Base-by-base conservation (phyloP, 1,139 yeast genomes). In the Candida sanyaensis region DNA sequence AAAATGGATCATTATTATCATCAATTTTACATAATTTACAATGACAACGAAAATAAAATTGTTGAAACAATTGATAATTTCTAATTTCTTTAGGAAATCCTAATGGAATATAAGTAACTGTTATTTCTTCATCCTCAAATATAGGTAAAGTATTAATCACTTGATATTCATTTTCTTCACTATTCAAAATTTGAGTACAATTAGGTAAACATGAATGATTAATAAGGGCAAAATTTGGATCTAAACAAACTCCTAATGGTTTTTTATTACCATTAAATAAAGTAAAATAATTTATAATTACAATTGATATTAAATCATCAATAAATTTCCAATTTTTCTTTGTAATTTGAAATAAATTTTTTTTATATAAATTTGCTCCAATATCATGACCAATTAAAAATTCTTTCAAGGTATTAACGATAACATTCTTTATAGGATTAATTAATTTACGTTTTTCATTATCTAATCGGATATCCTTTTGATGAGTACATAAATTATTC, bases 161-260 rank as follows among this genome's bases (percentile, higher is more conserved):
- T 55, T 38, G 40, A 38, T 13, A 47, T 23, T 50, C 49, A n/a
- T 42, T 17, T 17, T 17, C 21, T 3, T 17, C 21, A 17, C 21
- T 30, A 11, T 8, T 21, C 7, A 17, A 32, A 17, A 62, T 49
- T 6, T 63, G 43, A 7, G 57, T 47, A 31, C 66, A 60, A 47
- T 74, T 65, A 6, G 71, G 69, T n/a, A 57, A 44, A 49, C 71
- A 66, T 3, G 66, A 62, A 51, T 66, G 71, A 43, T 66, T 66
- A 8, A 66, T 54, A 34, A 72, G 50, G 6, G 77, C 57, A 50
- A 72, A 64, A 3, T 57, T 50, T 0, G 73, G 71, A 49, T 74
- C 78, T 49, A 75, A 58, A 54, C 62, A 59, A 8, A 60, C 45
- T 0, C 79, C 79, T 37, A 65, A 57, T 5, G 53, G 47, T 41